Evolutionary conservation across 1,284 basidiomycete species (phyloP).

Genomic region (Fomitopsis betulina): DNA sequence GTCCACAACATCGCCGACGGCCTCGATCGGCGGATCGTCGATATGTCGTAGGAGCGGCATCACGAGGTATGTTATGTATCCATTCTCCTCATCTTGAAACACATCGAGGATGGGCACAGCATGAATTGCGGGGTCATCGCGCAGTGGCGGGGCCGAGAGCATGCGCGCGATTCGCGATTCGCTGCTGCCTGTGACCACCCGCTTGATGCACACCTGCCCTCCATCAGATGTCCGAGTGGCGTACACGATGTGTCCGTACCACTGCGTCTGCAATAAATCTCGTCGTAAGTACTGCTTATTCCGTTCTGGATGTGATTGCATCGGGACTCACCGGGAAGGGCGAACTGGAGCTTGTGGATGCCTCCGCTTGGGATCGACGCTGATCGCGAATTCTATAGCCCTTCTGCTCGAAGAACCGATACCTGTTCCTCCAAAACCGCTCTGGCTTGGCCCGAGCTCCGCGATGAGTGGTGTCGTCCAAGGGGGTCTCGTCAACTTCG

Average conservation of each 20-base stretch:
- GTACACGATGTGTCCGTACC: slow-evolving; percentile 18
- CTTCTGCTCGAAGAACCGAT: background rate
- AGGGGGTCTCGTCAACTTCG: no score
- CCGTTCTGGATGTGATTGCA: no score
- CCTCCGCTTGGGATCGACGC: background rate
- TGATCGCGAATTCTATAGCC: background rate
- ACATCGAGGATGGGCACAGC: slow-evolving; percentile 23
- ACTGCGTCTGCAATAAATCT: background rate
- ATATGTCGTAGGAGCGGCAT: slow-evolving; percentile 21
- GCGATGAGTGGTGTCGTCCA: background rate
- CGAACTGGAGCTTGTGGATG: no score
- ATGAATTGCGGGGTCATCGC: slow-evolving; percentile 24
- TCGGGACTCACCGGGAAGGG: no score
- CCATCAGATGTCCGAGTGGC: slow-evolving; percentile 23
- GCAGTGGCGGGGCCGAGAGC: slow-evolving; percentile 10
- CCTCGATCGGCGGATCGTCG: slow-evolving; percentile 17
- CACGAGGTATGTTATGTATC: slow-evolving; percentile 17
- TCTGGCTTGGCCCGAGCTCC: background rate
- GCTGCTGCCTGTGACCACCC: slow-evolving; percentile 8
- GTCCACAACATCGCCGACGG: slow-evolving; percentile 24
- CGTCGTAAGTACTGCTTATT: background rate
- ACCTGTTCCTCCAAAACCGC: background rate
- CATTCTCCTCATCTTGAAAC: slow-evolving; percentile 13
- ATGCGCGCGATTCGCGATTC: slow-evolving; percentile 19
- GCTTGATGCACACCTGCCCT: slow-evolving; percentile 23